Percentiles rank a stretch among this genome's conserved stretches.
Conservation (phyloP, 371 early-diverging fungal genomes). For the Rhizopus stolonifer region DNA sequence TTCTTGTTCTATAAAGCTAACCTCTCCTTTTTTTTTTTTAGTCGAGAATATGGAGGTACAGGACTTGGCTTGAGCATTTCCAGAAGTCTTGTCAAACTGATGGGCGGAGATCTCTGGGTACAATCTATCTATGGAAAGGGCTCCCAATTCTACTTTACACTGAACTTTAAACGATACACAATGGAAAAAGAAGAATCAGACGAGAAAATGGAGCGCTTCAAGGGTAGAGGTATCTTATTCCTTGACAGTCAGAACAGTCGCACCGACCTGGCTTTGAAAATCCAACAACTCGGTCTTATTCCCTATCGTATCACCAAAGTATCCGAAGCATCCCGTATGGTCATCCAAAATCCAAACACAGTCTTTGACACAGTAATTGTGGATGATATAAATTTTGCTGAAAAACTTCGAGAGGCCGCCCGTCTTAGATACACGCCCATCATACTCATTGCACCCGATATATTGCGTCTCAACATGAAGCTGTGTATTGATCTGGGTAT, state of each 20-base stretch:
- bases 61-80: conserved; percentile 85
- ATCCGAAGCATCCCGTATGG: conserved; percentile 36
- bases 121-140: conserved; percentile 67
- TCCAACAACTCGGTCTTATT: conserved; percentile 42
- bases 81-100: conserved; percentile 68
- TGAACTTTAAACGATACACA: conserved; percentile 36
- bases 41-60: conserved; percentile 80
- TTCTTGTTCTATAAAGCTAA: no score
- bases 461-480: conserved; percentile 53
- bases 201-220: conserved; percentile 46
- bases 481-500: conserved; percentile 66
- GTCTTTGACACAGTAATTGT: conserved; percentile 58
- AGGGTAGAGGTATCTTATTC: conserved; percentile 47
- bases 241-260: conserved; percentile 39
- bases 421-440: conserved; percentile 67
- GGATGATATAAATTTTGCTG: conserved; percentile 50
- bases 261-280: conserved; percentile 19
- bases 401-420: conserved; percentile 53
- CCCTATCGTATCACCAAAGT: conserved; percentile 38
- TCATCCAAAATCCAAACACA: conserved; percentile 27
- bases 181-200: conserved; percentile 16
- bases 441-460: conserved; percentile 53
- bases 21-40: not conserved
- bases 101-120: conserved; percentile 82
- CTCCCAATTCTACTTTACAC: conserved; percentile 73